Percentiles rank a stretch among this genome's conserved stretches.
Evolutionary conservation across 345 rosid species (phyloP).

Genomic region (Bruguiera gymnorhiza): DNA sequence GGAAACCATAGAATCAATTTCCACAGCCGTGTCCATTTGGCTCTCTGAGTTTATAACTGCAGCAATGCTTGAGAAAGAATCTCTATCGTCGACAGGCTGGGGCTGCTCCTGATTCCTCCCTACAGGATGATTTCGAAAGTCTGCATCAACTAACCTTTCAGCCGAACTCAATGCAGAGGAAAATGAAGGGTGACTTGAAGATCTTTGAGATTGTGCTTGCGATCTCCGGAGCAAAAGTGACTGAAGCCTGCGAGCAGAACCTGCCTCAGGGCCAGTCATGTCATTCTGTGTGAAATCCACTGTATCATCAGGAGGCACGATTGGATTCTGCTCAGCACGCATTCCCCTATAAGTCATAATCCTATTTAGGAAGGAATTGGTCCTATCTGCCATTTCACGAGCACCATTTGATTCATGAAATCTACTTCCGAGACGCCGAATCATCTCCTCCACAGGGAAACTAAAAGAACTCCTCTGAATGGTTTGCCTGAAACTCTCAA

Average conservation of each 20-base stretch:
- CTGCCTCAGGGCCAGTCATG: slow-evolving; percentile 44
- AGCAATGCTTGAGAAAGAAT: slow-evolving; percentile 82
- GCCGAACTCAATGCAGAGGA: slow-evolving; percentile 52
- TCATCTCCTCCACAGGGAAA: slow-evolving; percentile 79
- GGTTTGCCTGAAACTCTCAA: slow-evolving; percentile 86
- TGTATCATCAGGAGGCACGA: slow-evolving; percentile 43
- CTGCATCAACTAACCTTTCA: slow-evolving; percentile 54
- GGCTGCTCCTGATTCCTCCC: slow-evolving; percentile 80
- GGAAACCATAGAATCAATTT: slow-evolving; percentile 79
- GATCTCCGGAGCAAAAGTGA: slow-evolving; percentile 52
- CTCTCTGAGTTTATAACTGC: slow-evolving; percentile 85
- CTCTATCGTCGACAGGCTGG: slow-evolving; percentile 73
- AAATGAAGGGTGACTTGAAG: slow-evolving; percentile 43
- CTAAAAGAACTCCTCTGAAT: slow-evolving; percentile 57
- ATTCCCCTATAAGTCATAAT: slow-evolving; percentile 64
- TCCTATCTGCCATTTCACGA: slow-evolving; percentile 52
- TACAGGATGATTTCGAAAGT: slow-evolving; percentile 42
- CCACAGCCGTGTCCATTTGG: slow-evolving; percentile 78
- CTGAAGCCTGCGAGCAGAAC: slow-evolving; percentile 46
- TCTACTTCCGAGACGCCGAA: slow-evolving; percentile 70
- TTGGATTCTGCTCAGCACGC: slow-evolving; percentile 64
- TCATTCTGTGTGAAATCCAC: slow-evolving; percentile 49
- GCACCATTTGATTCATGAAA: slow-evolving; percentile 28
- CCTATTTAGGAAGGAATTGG: slow-evolving; percentile 52
- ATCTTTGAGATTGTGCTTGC: slow-evolving; percentile 47